These are phyloP conservation scores for Xeromyces bisporus DNA, from an alignment of 495 filamentous ascomycete species.

Conservation along the genomic window DNA sequence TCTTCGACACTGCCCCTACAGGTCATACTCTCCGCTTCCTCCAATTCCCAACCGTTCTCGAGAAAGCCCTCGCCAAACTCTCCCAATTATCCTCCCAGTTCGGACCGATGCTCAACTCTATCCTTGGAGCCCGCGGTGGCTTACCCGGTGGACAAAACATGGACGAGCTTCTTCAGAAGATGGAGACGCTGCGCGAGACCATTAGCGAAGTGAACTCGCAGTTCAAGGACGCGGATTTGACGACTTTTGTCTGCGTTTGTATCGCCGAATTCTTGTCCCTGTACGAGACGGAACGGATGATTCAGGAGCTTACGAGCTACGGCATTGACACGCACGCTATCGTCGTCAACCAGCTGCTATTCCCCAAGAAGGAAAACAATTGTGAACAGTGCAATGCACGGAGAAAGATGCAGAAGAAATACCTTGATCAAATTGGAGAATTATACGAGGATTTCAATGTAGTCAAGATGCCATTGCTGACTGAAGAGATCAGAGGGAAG, in stretches of 20 bases:
- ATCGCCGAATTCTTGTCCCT: slow-evolving; percentile 95
- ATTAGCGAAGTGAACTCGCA: slow-evolving; percentile 94
- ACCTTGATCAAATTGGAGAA: slow-evolving; percentile 96
- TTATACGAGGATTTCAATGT: slow-evolving; percentile 99
- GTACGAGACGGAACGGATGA: slow-evolving; percentile 99
- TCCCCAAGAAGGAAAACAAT: slow-evolving; percentile 67
- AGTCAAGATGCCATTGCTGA: slow-evolving; percentile 87
- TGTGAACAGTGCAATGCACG: slow-evolving; percentile 94
- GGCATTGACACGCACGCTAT: slow-evolving; percentile 92
- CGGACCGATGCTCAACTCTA: slow-evolving; percentile 85
- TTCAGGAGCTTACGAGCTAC: slow-evolving; percentile 89
- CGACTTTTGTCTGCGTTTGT: slow-evolving; percentile 96
- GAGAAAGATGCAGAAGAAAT: slow-evolving; percentile 98
- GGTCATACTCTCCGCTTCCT: slow-evolving; percentile 98
- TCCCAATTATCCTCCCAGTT: slow-evolving; percentile 88
- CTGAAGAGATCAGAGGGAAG: slow-evolving; percentile 90
- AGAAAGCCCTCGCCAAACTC: slow-evolving; percentile 93
- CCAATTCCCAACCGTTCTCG: slow-evolving; percentile 93
- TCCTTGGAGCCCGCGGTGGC: slow-evolving; percentile 67
- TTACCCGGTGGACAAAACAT: slow-evolving; percentile 85
- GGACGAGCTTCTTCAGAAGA: slow-evolving; percentile 78
- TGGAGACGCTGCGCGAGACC: slow-evolving; percentile 80
- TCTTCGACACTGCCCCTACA: slow-evolving; percentile 98
- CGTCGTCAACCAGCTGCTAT: slow-evolving; percentile 94
- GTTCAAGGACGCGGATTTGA: slow-evolving; percentile 92